Base-by-base conservation (phyloP, 495 filamentous ascomycete species). In the Aspergillus affinis region DNA sequence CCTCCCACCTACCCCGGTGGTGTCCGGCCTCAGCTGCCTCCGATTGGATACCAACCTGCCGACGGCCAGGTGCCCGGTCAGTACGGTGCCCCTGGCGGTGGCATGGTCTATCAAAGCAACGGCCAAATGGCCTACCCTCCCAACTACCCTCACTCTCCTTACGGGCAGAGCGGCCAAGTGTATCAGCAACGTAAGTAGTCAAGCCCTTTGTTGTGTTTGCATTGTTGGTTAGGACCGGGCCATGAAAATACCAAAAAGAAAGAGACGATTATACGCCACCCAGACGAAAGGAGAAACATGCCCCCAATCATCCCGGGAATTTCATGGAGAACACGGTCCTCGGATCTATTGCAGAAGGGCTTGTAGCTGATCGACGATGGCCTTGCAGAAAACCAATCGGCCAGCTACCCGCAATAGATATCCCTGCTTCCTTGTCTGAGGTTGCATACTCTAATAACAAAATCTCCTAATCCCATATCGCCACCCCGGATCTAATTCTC, bases 1-100 rank as follows among this genome's bases (percentile, higher is more conserved):
- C 80, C 86, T 41, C 72, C 78, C 53, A 74, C 78, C 36, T 91
- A 90, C 65, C 74, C 76, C 51, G 77, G 79, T 61, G 77, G 81
- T 62, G 81, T 81, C 30, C 81, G 85, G 27, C 84, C 88, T 61
- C 90, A 93, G 69, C 79, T 97, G 19, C 92, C 92, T 20, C 92
- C 92, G 9, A 93, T 97, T 69, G 91, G 89, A 8, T 96, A 94
- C 67, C 84, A 87, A 67, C 81, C 84, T 51, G 82, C 87, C 21
- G 84, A 85, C 48, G 82, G 77, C 60, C 83, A 85, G 65, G 82
- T 84, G 46, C 78, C 86, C 27, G 78, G 79, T 48, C 87, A 88
- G 57, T 94, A 95, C 66, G 80, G 85, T 27, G 84, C 84, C 46
- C 82, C 84, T n/a, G 74, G 72, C 18, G 74, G 77, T 61, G 76